Evolutionary conservation across 2,329 filamentous ascomycete genomes (phyloP), one percentile per base, ranked within the genome.

Genomic region (Botrytis tulipae): DNA sequence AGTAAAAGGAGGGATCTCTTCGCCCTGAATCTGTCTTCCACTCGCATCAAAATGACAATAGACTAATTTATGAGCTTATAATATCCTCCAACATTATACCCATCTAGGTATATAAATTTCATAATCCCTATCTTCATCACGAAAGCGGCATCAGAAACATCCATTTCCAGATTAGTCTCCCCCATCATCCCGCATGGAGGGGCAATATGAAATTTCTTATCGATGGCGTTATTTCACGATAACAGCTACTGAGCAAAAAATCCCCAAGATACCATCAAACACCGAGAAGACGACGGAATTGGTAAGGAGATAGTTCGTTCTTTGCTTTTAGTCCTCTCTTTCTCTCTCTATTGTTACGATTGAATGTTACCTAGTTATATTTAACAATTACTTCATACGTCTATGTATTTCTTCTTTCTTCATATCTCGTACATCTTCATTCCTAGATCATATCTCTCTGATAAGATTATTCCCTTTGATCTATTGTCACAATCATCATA

Each of bases 171-270:
- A 18, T 18, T 66, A 66, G 63, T 48, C 48, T 32, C 51, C 63
- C 42, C 44, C 46, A 54, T 57, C 46, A 40, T 29, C 20, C 32
- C 65, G 57, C 42, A 40, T 63, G 59, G 71, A 68, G 71, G 71
- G 71, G 71, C 51, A 68, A 61, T 22, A 9, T 72, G 51, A 72
- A 72, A 72, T 72, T 69, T 72, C 71, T 72, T 72, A 72, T 72
- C 71, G 62, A 68, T 72, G 62, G 62, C 71, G 62, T 67, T 44
- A 72, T 72, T 57, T 57, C 51, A 57, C 46, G 48, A 72, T 72
- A 62, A 67, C 51, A 67, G 35, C 9, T 54, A 1, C 32, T 29
- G 32, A 48, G 40, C 54, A 37, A 35, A 62, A 61, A 44, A 25
- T 9, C 14, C 25, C 16, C 42, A 71, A 18, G 25, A 63, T 25